Evolutionary conservation across 176 grass and related monocot genomes (phyloP).

Genomic region (Hordeum marinum): DNA sequence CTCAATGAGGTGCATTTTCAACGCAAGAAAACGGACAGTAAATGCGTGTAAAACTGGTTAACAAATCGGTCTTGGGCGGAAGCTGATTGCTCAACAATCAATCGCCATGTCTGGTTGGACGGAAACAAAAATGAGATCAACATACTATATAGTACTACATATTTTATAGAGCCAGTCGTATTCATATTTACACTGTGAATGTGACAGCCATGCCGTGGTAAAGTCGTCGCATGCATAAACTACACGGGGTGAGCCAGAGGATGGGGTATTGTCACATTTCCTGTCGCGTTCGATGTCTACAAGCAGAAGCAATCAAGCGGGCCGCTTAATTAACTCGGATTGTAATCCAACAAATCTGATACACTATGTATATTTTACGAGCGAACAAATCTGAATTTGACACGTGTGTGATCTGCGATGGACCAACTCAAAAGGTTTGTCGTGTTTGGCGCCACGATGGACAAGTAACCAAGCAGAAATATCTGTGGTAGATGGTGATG

Average conservation of each 20-base stretch:
- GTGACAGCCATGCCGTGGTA: neutral
- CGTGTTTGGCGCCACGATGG: no score
- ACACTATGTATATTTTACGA: no score
- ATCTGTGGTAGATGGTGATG: neutral
- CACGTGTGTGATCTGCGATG: no score
- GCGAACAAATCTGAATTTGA: no score
- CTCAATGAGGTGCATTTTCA: neutral
- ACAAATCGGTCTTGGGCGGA: neutral
- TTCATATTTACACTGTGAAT: neutral
- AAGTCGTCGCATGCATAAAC: no score
- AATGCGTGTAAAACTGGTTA: neutral
- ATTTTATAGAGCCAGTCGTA: neutral
- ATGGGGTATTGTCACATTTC: neutral
- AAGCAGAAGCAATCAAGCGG: neutral
- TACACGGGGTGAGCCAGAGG: neutral
- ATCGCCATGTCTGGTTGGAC: neutral
- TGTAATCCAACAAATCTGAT: no score
- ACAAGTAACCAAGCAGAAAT: neutral
- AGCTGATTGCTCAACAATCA: neutral
- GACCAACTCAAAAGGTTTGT: no score
- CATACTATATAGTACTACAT: no score
- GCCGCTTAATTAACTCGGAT: no score
- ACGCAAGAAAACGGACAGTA: neutral
- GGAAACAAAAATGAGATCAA: slow-evolving; percentile 12
- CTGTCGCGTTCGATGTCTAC: neutral